Conservation (phyloP, 164 flowering plant genomes). For the Vitis rupestris region DNA sequence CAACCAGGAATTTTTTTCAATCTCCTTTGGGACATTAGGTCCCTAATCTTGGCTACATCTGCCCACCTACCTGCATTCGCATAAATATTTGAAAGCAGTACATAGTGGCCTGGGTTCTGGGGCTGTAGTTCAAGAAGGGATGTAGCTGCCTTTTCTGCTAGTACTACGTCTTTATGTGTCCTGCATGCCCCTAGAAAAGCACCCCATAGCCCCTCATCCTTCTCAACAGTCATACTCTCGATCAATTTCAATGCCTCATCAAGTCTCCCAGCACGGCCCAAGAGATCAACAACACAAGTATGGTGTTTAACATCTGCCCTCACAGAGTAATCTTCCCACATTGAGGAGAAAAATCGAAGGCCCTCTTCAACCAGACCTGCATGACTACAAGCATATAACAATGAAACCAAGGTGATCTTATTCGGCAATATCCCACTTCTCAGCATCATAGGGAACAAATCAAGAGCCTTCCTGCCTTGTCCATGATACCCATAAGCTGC, state of each 20-base stretch:
- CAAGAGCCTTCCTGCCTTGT: constrained; percentile 47
- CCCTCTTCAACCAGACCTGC: constrained; percentile 59
- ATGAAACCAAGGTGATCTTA: constrained; percentile 41
- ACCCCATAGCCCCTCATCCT: constrained; percentile 53
- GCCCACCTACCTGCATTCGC: constrained; percentile 61
- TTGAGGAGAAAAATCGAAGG: constrained; percentile 30
- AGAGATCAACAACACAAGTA: constrained; percentile 63
- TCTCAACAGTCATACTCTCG: constrained; percentile 31
- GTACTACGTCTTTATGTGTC: constrained; percentile 34
- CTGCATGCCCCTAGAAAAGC: constrained; percentile 61
- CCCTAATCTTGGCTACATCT: constrained; percentile 47
- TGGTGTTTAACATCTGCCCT: constrained; percentile 51
- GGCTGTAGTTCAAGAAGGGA: constrained; percentile 50
- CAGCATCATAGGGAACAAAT: constrained; percentile 47
- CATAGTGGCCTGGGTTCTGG: constrained; percentile 48
- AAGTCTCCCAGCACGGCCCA: constrained; percentile 60
- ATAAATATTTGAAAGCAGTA: constrained; percentile 58
- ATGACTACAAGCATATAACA: constrained; percentile 59
- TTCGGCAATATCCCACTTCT: constrained; percentile 43
- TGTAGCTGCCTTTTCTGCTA: constrained; percentile 52
- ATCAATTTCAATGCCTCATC: constrained; percentile 49
- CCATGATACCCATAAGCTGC: constrained; percentile 60
- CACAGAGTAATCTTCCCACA: constrained; percentile 34
- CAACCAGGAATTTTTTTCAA: constrained; percentile 58
- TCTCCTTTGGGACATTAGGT: constrained; percentile 34